Percentiles rank a stretch among this genome's conserved stretches.
phyloP scores from a whole-genome alignment of 2,329 filamentous ascomycete genomes.

The Aspergillus felis region DNA sequence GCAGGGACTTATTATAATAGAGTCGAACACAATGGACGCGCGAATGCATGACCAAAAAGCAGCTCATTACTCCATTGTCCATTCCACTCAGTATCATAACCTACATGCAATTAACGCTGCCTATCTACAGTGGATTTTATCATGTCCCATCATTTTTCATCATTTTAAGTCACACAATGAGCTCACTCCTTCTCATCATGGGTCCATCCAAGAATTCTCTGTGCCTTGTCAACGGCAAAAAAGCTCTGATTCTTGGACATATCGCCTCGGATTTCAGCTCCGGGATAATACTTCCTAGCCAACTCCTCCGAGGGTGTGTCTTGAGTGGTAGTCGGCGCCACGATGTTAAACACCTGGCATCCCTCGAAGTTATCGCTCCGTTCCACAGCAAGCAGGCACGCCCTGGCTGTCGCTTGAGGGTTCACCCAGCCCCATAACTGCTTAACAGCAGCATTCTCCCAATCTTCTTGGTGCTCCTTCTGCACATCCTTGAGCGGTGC shows the following conservation, averaged over 20 bases:
- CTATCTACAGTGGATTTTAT: no score
- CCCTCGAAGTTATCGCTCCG: conserved; percentile 29
- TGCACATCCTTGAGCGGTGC: conserved; percentile 25
- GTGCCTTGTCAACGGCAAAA: conserved; percentile 12
- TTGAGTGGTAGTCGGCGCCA: conserved; percentile 29
- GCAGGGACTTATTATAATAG: no score
- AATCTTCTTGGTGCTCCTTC: conserved; percentile 31
- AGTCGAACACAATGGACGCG: no score
- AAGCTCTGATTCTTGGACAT: conserved; percentile 22
- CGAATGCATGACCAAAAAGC: no score
- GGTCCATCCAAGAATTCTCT: conserved; percentile 21
- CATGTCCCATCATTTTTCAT: no score
- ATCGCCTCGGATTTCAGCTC: conserved; percentile 20
- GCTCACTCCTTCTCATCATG: conserved; percentile 26
- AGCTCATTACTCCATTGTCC: no score
- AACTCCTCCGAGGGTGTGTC: conserved; percentile 19
- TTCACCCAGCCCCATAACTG: conserved; percentile 38
- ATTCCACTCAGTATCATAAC: no score
- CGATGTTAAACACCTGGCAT: conserved; percentile 34
- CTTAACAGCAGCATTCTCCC: conserved; percentile 32
- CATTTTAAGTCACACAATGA: background rate
- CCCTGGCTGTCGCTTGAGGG: conserved; percentile 32
- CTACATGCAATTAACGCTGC: no score
- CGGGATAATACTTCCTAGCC: conserved; percentile 22
- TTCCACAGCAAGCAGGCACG: conserved; percentile 34